Evolutionary conservation across 78 protist genomes (phyloP).

Genomic region (Dictyostelium capitatum): DNA sequence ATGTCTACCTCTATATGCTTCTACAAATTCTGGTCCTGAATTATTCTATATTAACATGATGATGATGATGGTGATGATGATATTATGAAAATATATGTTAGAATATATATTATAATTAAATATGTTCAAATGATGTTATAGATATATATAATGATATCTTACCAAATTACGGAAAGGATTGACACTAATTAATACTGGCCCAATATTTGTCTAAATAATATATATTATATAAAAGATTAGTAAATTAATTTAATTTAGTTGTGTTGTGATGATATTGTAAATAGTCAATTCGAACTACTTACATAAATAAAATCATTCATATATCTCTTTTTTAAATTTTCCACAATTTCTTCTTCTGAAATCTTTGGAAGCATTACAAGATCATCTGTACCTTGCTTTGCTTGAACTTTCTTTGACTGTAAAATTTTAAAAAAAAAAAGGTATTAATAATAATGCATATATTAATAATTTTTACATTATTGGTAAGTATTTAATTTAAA

Average conservation of each 20-base stretch:
- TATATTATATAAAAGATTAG: neutral
- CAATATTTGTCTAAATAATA: conserved; percentile 86
- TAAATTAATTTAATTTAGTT: neutral
- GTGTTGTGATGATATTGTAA: no score
- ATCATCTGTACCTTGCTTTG: conserved; percentile 92
- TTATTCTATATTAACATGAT: no score
- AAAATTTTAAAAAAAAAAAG: neutral
- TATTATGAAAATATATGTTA: no score
- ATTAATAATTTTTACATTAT: neutral
- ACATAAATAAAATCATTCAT: conserved; percentile 91
- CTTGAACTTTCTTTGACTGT: conserved; percentile 82
- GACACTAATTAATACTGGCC: conserved; percentile 93
- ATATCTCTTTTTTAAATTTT: conserved; percentile 87
- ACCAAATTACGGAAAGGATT: conserved; percentile 92
- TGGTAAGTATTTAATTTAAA: neutral
- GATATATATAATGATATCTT: no score
- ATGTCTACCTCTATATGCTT: conserved; percentile 80
- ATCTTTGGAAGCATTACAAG: conserved; percentile 90
- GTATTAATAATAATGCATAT: neutral
- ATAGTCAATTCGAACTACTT: neutral
- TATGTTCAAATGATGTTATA: no score
- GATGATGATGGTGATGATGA: no score
- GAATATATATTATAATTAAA: no score
- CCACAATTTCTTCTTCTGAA: conserved; percentile 87
- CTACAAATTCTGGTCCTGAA: conserved; percentile 70